A percentile compares a stretch with the other conserved stretches of the same genome.
These are phyloP conservation scores for Cercospora berteroae DNA, from an alignment of 2,329 filamentous ascomycete genomes.

Conservation along the genomic window DNA sequence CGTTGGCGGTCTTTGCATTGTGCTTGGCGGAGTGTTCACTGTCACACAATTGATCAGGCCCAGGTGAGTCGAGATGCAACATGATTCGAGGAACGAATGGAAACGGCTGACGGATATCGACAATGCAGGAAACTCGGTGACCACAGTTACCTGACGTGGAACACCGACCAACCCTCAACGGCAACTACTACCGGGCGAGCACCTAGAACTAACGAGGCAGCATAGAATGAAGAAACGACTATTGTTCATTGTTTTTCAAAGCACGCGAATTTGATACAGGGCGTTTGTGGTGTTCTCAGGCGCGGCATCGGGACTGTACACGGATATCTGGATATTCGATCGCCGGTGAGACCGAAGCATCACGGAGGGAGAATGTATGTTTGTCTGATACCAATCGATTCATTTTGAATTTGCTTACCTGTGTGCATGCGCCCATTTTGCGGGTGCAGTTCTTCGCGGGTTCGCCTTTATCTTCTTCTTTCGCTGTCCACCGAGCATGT, in stretches of 20 bases:
- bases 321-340: slow-evolving; percentile 15
- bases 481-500: neutral
- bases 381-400: slow-evolving; percentile 11
- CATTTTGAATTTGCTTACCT: slow-evolving; percentile 1
- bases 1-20: slow-evolving; percentile 86
- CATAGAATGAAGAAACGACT: slow-evolving; percentile 23
- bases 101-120: neutral
- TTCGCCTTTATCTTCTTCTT: neutral
- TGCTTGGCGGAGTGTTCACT: slow-evolving; percentile 85
- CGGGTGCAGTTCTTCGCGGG: neutral
- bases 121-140: slow-evolving; percentile 83
- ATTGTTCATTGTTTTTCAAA: slow-evolving; percentile 25
- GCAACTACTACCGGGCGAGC: slow-evolving; percentile 52
- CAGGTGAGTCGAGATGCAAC: slow-evolving; percentile 56
- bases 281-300: slow-evolving; percentile 25
- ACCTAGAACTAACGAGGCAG: slow-evolving; percentile 34
- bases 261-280: slow-evolving; percentile 18
- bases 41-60: slow-evolving; percentile 88
- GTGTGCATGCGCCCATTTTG: neutral
- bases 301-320: slow-evolving; percentile 13
- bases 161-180: slow-evolving; percentile 64
- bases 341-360: slow-evolving; percentile 12
- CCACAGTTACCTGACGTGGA: slow-evolving; percentile 97
- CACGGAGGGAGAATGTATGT: slow-evolving; percentile 6
- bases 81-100: neutral